A percentile compares a stretch with the other conserved stretches of the same genome.
Conservation (phyloP, 225 moss, liverwort and hornwort genomes). For the Ulota crispa region DNA sequence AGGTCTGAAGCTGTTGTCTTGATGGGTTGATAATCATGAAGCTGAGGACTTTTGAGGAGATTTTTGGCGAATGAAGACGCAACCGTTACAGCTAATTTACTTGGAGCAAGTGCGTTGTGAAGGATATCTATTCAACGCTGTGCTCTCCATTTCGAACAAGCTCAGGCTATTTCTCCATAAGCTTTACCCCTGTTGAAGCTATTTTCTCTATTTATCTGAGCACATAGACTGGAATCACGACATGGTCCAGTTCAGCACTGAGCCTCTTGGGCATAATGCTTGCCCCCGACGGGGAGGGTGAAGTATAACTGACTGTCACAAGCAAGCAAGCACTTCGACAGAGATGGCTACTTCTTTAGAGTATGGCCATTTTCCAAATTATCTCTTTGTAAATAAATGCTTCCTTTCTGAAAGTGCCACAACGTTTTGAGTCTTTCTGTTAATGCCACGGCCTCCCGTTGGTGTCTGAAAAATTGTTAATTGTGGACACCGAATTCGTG, state of each 20-base stretch:
- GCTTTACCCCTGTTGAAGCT: background rate
- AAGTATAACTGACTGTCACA: constrained; percentile 9
- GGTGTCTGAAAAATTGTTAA: background rate
- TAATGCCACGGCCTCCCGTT: background rate
- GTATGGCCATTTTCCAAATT: constrained; percentile 17
- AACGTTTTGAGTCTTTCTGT: background rate
- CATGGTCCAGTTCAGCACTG: background rate
- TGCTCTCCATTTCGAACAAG: constrained; percentile 1
- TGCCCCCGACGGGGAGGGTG: background rate
- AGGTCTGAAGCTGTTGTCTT: constrained; percentile 6
- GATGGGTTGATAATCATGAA: constrained; percentile 7
- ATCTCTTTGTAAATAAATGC: background rate
- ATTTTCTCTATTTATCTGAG: background rate
- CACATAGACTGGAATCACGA: background rate
- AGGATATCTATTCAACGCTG: background rate
- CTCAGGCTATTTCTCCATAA: background rate
- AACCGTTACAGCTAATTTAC: background rate
- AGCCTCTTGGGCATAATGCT: background rate
- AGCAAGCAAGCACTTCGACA: constrained; percentile 13
- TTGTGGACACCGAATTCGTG: background rate
- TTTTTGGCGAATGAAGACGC: constrained; percentile 19
- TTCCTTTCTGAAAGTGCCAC: background rate
- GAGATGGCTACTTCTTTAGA: constrained; percentile 35
- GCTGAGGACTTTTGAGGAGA: background rate
- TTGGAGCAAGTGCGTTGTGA: background rate